Evolutionary conservation across 768 basidiomycete species (phyloP), one percentile per base, ranked within the genome.

Genomic region (Trametes maxima): DNA sequence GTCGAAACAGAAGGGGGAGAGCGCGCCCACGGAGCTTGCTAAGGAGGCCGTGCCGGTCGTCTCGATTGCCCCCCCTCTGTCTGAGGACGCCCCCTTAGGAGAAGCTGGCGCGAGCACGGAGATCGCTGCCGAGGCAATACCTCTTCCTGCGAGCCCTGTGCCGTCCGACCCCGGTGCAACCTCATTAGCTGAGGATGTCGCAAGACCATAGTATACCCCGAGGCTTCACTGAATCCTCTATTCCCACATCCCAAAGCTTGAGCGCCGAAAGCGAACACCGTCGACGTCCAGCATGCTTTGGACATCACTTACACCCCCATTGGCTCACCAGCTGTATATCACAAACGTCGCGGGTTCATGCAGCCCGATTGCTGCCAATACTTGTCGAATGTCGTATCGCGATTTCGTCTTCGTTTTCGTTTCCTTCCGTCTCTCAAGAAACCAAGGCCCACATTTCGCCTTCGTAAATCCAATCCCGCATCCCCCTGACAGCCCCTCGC

Each of bases 401-500:
- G 5, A 19, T 21, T 24, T 24, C 21, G 19, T 14, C 45, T 13
- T 24, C 45, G 17, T 22, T 16, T 5, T 43, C 44, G 14, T 47
- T 47, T 59, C 46, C 36, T 28, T 44, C 25, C 33, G 35, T 36
- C 52, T 58, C 49, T 63, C 62, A 56, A 59, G 53, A 57, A 59
- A 56, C 40, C 62, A 64, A 64, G 62, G 62, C 62, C 62, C 37
- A 64, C 58, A 64, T 48, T 64, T 54, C 57, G 62, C 62, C 62
- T 59, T 64, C 54, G 62, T 50, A 58, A 43, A 58, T 50, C 22
- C 33, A 44, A 43, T 21, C 60, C 22, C n/a, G 33, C 22, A n/a
- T n/a, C 51, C 16, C 11, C 39, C 13, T 21, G 12, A 4, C 42
- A 33, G 10, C 11, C 44, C 21, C 36, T 52, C 51, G 51, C 36